Conservation (phyloP, 2,329 filamentous ascomycete species). For the Fusarium temperatum region DNA sequence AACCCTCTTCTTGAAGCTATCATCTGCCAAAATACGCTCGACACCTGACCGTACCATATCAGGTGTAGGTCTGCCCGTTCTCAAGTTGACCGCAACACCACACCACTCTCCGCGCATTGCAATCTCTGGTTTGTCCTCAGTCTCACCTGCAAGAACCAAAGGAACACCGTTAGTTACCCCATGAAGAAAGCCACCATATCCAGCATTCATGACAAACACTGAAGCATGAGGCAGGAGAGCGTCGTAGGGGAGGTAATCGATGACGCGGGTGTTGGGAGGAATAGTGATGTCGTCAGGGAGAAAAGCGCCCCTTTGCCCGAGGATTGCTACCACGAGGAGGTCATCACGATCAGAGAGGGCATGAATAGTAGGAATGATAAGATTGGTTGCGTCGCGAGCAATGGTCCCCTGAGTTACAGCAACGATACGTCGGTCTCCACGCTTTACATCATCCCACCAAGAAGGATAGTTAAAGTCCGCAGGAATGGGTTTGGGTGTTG, state of each 20-base stretch:
- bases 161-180: slow-evolving; percentile 56
- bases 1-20: slow-evolving; percentile 45
- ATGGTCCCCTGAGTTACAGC: slow-evolving; percentile 60
- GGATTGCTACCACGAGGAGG: slow-evolving; percentile 45
- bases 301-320: slow-evolving; percentile 40
- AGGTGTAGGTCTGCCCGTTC: slow-evolving; percentile 45
- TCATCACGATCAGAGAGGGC: slow-evolving; percentile 54
- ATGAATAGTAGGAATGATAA: slow-evolving; percentile 56
- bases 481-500: slow-evolving; percentile 47
- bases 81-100: slow-evolving; percentile 57
- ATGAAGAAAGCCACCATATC: slow-evolving; percentile 59
- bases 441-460: slow-evolving; percentile 57
- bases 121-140: slow-evolving; percentile 54
- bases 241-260: slow-evolving; percentile 61
- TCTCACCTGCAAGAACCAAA: slow-evolving; percentile 55
- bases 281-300: slow-evolving; percentile 42
- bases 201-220: slow-evolving; percentile 59
- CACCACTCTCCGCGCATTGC: slow-evolving; percentile 52
- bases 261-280: slow-evolving; percentile 53
- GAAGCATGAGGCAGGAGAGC: slow-evolving; percentile 54
- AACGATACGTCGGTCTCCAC: slow-evolving; percentile 51
- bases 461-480: slow-evolving; percentile 46
- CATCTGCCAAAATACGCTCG: slow-evolving; percentile 43
- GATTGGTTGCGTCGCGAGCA: slow-evolving; percentile 49
- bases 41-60: slow-evolving; percentile 45